A percentile compares a stretch with the other conserved stretches of the same genome.
phyloP scores from a whole-genome alignment of 2,329 filamentous ascomycete genomes.

The Erysiphe neolycopersici region DNA sequence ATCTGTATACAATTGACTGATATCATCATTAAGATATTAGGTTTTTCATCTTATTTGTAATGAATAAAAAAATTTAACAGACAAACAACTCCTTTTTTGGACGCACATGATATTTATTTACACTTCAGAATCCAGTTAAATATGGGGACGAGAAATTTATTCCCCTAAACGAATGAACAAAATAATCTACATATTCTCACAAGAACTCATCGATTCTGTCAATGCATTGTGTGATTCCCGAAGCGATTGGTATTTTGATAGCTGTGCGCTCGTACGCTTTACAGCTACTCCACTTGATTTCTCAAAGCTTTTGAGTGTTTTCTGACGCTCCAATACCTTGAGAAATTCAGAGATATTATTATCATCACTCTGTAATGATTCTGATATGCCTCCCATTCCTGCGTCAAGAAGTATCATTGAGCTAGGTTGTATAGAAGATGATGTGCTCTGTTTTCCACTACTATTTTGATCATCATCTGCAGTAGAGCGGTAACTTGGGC shows the following conservation, averaged over 20 bases:
- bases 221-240: conserved; percentile 67
- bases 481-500: conserved; percentile 34
- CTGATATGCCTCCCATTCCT: conserved; percentile 36
- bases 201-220: conserved; percentile 75
- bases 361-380: conserved; percentile 49
- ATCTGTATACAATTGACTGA: no score
- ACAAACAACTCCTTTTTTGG: no score
- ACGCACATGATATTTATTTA: not conserved
- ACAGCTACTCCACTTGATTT: conserved; percentile 39
- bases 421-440: conserved; percentile 42
- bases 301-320: conserved; percentile 61
- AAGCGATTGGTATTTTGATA: conserved; percentile 72
- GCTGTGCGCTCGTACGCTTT: conserved; percentile 49
- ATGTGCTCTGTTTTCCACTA: conserved; percentile 54
- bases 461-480: conserved; percentile 46
- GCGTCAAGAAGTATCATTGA: conserved; percentile 54
- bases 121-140: conserved; percentile 7
- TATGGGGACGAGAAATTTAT: conserved; percentile 9
- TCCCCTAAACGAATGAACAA: not conserved
- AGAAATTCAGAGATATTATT: conserved; percentile 87
- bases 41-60: no score
- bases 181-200: conserved; percentile 12
- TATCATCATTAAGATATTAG: no score
- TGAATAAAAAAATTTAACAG: no score
- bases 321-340: conserved; percentile 65